Percentiles rank a stretch among this genome's conserved stretches.
These are phyloP conservation scores for Nepenthes alata DNA, from an alignment of 179 eudicot genomes.

Conservation along the genomic window DNA sequence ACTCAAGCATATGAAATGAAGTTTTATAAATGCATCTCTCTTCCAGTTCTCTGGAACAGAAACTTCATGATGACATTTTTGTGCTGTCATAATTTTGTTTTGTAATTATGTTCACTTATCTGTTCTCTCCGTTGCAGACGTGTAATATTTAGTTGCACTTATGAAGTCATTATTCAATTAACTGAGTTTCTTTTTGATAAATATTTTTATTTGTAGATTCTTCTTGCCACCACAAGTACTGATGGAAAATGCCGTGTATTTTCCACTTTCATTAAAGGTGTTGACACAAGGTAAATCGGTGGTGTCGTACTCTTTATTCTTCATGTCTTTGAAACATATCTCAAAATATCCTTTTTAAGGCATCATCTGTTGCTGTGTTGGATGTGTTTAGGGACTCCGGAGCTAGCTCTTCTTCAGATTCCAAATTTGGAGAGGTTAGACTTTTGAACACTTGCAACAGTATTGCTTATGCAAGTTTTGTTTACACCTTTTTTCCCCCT, in stretches of 20 bases:
- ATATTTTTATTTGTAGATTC: slow-evolving; percentile 30
- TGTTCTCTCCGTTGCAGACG: too few relatives aligned
- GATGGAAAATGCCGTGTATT: slow-evolving; percentile 98
- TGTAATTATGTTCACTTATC: too few relatives aligned
- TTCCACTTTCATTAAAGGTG: slow-evolving; percentile 95
- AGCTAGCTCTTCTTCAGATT: slow-evolving; percentile 48
- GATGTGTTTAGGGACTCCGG: slow-evolving; percentile 41
- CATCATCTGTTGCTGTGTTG: not conserved
- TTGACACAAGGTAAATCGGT: slow-evolving; percentile 59
- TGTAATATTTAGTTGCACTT: too few relatives aligned
- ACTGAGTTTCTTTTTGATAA: not conserved
- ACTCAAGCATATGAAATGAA: too few relatives aligned
- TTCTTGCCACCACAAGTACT: slow-evolving; percentile 93
- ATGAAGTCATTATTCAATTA: too few relatives aligned
- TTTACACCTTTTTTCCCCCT: too few relatives aligned
- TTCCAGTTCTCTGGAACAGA: too few relatives aligned
- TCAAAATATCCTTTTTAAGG: slow-evolving; percentile 2
- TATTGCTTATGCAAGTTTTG: not conserved
- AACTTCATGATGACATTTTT: too few relatives aligned
- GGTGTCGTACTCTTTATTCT: not conserved
- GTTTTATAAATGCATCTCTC: too few relatives aligned
- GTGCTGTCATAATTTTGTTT: too few relatives aligned
- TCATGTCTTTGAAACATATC: slow-evolving; percentile 1
- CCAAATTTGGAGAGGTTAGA: slow-evolving; percentile 91
- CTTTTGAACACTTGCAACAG: not conserved